These are phyloP conservation scores for Candida labiduridarum DNA, from an alignment of 1,139 yeast genomes.

Conservation along the genomic window DNA sequence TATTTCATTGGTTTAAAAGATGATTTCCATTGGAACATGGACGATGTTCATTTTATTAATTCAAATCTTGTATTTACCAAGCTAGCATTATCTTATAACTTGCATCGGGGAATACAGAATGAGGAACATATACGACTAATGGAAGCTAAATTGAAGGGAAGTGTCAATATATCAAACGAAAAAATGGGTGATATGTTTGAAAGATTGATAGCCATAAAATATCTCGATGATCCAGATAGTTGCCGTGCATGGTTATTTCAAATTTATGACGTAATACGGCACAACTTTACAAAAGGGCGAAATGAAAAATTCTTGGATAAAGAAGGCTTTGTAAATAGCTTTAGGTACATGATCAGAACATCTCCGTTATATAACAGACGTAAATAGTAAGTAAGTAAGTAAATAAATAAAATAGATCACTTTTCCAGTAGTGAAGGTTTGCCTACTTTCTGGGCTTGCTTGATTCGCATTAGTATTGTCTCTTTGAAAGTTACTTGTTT, in stretches of 20 bases:
- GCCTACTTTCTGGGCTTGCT: constrained; percentile 20
- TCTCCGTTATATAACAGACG: constrained; percentile 6
- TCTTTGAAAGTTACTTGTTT: constrained; percentile 44
- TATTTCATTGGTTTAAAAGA: constrained; percentile 10
- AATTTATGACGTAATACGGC: constrained; percentile 12
- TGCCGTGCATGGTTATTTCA: constrained; percentile 18
- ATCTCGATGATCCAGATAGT: constrained; percentile 15
- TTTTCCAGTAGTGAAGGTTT: constrained; percentile 17
- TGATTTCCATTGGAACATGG: constrained; percentile 11
- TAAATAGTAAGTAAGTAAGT: neutral
- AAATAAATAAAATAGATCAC: neutral
- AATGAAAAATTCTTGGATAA: constrained; percentile 12
- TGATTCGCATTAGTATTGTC: constrained; percentile 38
- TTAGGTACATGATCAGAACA: constrained; percentile 5
- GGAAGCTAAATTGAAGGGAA: neutral
- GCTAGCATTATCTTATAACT: constrained; percentile 16
- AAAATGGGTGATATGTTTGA: constrained; percentile 20
- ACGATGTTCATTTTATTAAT: constrained; percentile 16
- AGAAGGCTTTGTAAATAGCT: constrained; percentile 7
- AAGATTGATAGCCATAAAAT: constrained; percentile 16
- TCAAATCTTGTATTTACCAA: constrained; percentile 17
- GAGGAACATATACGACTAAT: constrained; percentile 1
- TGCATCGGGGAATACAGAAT: constrained; percentile 11
- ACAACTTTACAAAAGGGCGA: constrained; percentile 10
- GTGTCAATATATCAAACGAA: constrained; percentile 11